Conservation (phyloP, 306 rosid genomes). For the Cucurbita moschata region DNA sequence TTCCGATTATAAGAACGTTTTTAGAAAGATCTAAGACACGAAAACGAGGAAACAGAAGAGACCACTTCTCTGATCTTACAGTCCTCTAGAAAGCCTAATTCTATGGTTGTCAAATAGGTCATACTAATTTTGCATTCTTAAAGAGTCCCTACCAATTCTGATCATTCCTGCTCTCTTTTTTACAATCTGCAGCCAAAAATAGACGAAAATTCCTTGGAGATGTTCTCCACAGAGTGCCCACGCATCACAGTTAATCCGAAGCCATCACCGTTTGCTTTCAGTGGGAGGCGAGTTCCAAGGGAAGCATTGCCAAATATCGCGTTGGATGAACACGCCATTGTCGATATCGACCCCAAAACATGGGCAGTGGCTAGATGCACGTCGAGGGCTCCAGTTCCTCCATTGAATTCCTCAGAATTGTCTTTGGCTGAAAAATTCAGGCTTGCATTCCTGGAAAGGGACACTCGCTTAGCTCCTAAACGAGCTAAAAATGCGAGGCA, state of each 20-base stretch:
- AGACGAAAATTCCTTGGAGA: conserved; percentile 49
- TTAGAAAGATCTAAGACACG: not conserved
- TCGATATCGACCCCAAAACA: conserved; percentile 54
- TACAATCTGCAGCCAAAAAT: conserved; percentile 52
- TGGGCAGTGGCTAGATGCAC: conserved; percentile 48
- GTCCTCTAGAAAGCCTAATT: not conserved
- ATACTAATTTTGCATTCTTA: not conserved
- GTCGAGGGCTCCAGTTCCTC: conserved; percentile 14
- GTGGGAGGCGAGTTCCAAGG: conserved; percentile 43
- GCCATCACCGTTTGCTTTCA: conserved; percentile 50
- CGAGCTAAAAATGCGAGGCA: conserved; percentile 90
- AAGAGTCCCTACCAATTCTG: not conserved
- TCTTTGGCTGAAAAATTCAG: conserved; percentile 81
- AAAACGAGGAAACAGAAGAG: not conserved
- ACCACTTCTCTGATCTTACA: not conserved
- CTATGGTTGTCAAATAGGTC: no score
- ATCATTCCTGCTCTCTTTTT: not conserved
- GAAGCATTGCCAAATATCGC: conserved; percentile 50
- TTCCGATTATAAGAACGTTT: not conserved
- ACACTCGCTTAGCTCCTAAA: conserved; percentile 67
- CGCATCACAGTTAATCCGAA: conserved; percentile 68
- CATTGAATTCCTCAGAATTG: conserved; percentile 34
- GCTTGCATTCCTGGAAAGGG: conserved; percentile 87
- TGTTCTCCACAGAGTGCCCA: conserved; percentile 53
- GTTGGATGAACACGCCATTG: conserved; percentile 38